Conservation (phyloP, 2,329 filamentous ascomycete species). For the Dichotomopilus funicola region DNA sequence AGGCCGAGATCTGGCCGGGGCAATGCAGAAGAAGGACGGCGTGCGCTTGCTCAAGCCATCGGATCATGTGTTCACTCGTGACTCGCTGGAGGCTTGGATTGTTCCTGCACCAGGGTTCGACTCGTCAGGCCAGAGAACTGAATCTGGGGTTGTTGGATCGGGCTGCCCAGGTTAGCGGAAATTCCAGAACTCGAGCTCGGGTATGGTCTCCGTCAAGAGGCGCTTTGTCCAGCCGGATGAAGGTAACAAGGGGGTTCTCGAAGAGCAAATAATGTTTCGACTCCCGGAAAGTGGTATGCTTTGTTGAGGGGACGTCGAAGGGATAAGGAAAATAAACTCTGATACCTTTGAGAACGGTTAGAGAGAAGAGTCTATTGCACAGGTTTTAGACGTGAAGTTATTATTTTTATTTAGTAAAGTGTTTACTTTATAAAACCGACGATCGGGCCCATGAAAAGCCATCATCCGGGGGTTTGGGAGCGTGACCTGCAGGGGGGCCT, state of each 20-base stretch:
- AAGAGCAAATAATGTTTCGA: too few relatives aligned
- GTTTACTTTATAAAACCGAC: too few relatives aligned
- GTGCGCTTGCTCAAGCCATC: constrained; percentile 17
- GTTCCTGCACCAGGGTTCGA: constrained; percentile 12
- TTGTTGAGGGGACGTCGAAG: too few relatives aligned
- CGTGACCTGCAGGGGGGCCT: too few relatives aligned
- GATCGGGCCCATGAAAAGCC: too few relatives aligned
- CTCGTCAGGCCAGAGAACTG: neutral
- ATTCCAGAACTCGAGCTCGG: neutral
- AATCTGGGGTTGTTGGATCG: constrained; percentile 8
- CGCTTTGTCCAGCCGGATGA: constrained; percentile 17
- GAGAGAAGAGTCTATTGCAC: neutral
- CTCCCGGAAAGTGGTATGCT: too few relatives aligned
- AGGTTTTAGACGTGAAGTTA: neutral
- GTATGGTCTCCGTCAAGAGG: constrained; percentile 16
- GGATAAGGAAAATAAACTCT: neutral
- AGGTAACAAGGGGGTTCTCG: neutral
- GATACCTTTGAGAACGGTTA: neutral
- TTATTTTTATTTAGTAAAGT: too few relatives aligned
- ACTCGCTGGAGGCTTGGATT: constrained; percentile 17
- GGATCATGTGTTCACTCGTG: constrained; percentile 22
- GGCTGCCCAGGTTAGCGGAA: constrained; percentile 19
- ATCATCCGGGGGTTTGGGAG: too few relatives aligned
- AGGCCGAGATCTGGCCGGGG: too few relatives aligned
- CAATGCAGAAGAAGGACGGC: neutral